Base-by-base conservation (phyloP, 2,329 filamentous ascomycete species). In the Phoma sp. region DNA sequence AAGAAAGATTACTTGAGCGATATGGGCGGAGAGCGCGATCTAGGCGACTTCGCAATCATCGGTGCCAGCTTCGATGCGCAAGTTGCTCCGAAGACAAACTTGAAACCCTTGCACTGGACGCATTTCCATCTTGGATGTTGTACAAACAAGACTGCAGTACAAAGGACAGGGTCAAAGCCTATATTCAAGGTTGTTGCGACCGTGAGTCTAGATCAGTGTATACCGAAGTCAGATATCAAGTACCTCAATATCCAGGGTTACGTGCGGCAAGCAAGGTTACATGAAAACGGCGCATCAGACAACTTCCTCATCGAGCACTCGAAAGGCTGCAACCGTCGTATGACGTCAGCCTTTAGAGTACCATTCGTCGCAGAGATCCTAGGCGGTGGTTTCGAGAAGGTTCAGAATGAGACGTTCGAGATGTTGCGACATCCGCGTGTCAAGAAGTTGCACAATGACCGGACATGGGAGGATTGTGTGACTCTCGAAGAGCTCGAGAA, bases 1-100 rank as follows among this genome's bases (percentile, higher is more conserved):
- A 96, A 96, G 74, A 96, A 96, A 73, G 91, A 95, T 66, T 96
- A 96, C 65, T 84, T 96, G 30, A 81, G 83, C 21, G 86, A 86
- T 2, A 85, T 93, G 68, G 91, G 92, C 1, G 92, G 96, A 56
- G 85, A 92, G 25, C 64, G 72, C 18, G 74, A 77, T 43, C 47
- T 76, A 7, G 90, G 90, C 9, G 93, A 96, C 71, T 90, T 96
- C 68, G 87, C 89, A 2, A 81, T 93, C 1, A 78, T 96, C 3
- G 92, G 91, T 0, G 92, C 86, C 5, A 85, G 85, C 15, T 92
- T 89, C 62, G 84, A 92, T 60, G 77, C 88, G 3, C 77, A 81
- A 42, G 84, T 86, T 57, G 89, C 87, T 7, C 80, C 79, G 38
- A 77, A 80, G 7, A 82, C 85, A 40, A 74, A 77, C 4, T 72